Conservation (phyloP, 2,329 filamentous ascomycete genomes). For the Trichoderma sp. region DNA sequence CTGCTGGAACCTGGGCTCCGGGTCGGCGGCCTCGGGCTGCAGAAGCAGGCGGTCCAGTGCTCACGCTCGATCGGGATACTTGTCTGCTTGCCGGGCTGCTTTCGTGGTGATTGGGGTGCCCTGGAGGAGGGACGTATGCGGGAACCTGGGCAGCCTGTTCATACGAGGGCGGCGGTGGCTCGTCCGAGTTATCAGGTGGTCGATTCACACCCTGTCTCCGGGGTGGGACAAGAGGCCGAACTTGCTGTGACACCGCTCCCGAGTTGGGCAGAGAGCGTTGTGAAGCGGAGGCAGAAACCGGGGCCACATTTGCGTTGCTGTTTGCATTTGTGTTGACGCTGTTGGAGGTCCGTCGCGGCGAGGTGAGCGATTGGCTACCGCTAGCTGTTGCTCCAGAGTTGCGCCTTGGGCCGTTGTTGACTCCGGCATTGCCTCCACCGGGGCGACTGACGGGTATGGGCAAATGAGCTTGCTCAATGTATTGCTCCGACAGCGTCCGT, state of each 20-base stretch:
- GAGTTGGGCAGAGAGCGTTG: background rate
- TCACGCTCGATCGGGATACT: background rate
- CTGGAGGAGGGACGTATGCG: constrained; percentile 51
- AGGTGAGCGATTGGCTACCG: constrained; percentile 8
- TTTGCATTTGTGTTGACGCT: constrained; percentile 21
- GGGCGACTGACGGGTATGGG: constrained; percentile 27
- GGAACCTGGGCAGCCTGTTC: constrained; percentile 53
- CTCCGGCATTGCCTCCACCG: background rate
- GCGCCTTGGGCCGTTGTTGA: constrained; percentile 17
- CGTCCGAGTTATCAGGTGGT: constrained; percentile 41
- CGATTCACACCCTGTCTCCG: constrained; percentile 38
- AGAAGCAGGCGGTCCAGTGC: background rate
- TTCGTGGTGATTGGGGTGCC: constrained; percentile 48
- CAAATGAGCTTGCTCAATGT: constrained; percentile 59
- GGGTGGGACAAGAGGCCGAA: constrained; percentile 43
- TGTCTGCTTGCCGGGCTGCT: constrained; percentile 31
- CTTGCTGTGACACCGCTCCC: constrained; percentile 30
- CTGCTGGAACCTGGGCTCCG: constrained; percentile 23
- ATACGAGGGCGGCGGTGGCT: constrained; percentile 57
- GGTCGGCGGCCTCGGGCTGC: constrained; percentile 21
- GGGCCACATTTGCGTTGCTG: constrained; percentile 19
- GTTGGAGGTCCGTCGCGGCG: constrained; percentile 28
- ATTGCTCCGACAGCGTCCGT: constrained; percentile 65
- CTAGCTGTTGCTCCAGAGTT: constrained; percentile 25
- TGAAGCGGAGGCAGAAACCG: background rate